Evolutionary conservation across 2,329 filamentous ascomycete genomes (phyloP).

Genomic region (Pezicula radicicola): DNA sequence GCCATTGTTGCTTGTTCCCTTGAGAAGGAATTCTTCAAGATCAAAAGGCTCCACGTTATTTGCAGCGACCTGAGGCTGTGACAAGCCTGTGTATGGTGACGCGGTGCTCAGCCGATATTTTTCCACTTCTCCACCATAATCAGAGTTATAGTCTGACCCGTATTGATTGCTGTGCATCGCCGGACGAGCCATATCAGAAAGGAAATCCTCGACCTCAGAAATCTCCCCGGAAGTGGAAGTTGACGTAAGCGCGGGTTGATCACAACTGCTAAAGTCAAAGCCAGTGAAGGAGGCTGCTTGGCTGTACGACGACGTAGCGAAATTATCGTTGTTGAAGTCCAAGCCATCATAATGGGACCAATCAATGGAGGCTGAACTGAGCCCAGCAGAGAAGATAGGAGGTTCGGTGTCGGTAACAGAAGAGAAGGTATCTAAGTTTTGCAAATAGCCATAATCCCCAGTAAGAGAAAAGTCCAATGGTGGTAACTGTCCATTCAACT

Average conservation of each 20-base stretch:
- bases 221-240: slow-evolving; percentile 65
- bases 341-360: slow-evolving; percentile 51
- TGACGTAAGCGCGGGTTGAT: slow-evolving; percentile 52
- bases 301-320: slow-evolving; percentile 52
- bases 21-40: slow-evolving; percentile 54
- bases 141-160: slow-evolving; percentile 33
- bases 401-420: slow-evolving; percentile 43
- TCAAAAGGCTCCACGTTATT: slow-evolving; percentile 49
- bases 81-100: slow-evolving; percentile 44
- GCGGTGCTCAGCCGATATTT: slow-evolving; percentile 46
- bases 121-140: slow-evolving; percentile 37
- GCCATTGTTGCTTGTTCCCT: slow-evolving; percentile 22
- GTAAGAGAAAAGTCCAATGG: slow-evolving; percentile 58
- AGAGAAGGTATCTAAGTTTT: slow-evolving; percentile 50
- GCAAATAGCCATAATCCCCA: slow-evolving; percentile 38
- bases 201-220: slow-evolving; percentile 62
- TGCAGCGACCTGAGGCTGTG: slow-evolving; percentile 42
- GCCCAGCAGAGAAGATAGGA: slow-evolving; percentile 59
- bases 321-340: slow-evolving; percentile 46
- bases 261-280: slow-evolving; percentile 52
- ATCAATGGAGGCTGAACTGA: slow-evolving; percentile 53
- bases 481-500: slow-evolving; percentile 49
- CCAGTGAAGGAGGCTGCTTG: slow-evolving; percentile 51
- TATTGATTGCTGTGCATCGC: slow-evolving; percentile 18
- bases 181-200: slow-evolving; percentile 25